Evolutionary conservation across 1,284 basidiomycete genomes (phyloP).

Genomic region (Cystobasidium slooffiae): DNA sequence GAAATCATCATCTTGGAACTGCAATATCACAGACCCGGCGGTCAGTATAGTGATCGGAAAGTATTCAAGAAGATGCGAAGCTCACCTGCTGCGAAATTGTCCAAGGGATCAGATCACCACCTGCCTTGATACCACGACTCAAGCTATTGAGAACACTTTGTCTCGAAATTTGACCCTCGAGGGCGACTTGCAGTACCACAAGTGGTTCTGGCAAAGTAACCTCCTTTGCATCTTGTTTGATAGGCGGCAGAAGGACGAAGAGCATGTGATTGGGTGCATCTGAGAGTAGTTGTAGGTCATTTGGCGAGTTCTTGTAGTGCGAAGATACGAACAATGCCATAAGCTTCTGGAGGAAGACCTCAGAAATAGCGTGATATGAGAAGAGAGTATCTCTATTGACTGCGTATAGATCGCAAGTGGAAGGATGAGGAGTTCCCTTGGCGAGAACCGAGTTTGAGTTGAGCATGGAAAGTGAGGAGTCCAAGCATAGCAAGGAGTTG

Average conservation of each 20-base stretch:
- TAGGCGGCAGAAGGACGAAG: slow-evolving; percentile 90
- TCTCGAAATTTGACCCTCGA: slow-evolving; percentile 92
- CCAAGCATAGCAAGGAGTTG: slow-evolving; percentile 86
- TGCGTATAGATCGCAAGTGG: slow-evolving; percentile 91
- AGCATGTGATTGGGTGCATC: slow-evolving; percentile 97
- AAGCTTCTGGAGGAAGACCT: slow-evolving; percentile 96
- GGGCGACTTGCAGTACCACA: slow-evolving; percentile 90
- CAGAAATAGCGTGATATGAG: slow-evolving; percentile 94
- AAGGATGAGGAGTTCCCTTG: slow-evolving; percentile 89
- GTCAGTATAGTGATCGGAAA: background rate
- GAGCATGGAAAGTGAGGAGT: slow-evolving; percentile 71
- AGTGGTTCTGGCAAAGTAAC: slow-evolving; percentile 86
- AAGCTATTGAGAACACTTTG: slow-evolving; percentile 85
- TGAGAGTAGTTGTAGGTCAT: slow-evolving; percentile 93
- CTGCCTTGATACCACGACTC: slow-evolving; percentile 75
- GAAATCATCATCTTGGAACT: slow-evolving; percentile 95
- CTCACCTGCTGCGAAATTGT: slow-evolving; percentile 79
- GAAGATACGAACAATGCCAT: slow-evolving; percentile 96
- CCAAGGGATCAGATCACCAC: slow-evolving; percentile 99
- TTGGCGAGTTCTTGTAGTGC: slow-evolving; percentile 99
- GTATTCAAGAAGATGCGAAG: background rate
- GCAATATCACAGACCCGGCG: background rate
- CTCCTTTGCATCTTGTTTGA: slow-evolving; percentile 73
- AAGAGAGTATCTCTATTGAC: slow-evolving; percentile 96
- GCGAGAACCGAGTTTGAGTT: slow-evolving; percentile 53